Conservation (phyloP, 306 rosid genomes). For the Rosa persica region DNA sequence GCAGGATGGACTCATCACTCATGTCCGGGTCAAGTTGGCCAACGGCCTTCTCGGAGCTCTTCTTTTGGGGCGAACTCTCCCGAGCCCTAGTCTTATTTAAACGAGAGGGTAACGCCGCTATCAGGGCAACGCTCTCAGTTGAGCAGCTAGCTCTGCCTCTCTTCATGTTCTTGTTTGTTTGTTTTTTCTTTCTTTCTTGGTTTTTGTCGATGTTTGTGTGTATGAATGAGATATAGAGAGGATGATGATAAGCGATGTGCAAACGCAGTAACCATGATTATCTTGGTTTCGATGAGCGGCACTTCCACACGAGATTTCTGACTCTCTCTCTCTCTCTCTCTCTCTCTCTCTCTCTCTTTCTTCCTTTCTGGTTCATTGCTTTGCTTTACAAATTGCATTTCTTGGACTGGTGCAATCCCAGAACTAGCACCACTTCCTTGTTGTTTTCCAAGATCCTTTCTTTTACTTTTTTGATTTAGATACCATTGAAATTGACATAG, state of each 20-base stretch:
- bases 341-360: neutral
- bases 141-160: neutral
- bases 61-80: neutral
- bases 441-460: neutral
- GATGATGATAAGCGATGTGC: constrained; percentile 24
- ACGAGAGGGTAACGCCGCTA: neutral
- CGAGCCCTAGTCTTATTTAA: neutral
- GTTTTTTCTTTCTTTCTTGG: neutral
- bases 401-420: too few species aligned
- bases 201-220: neutral
- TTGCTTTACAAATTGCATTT: neutral
- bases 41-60: neutral
- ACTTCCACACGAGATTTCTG: constrained; percentile 24
- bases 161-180: neutral
- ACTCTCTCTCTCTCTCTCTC: neutral
- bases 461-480: neutral
- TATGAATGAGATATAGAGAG: neutral
- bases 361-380: neutral
- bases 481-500: neutral
- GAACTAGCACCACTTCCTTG: neutral
- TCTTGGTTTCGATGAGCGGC: constrained; percentile 24
- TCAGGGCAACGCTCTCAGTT: neutral
- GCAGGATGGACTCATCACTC: too few species aligned
- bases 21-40: too few species aligned
- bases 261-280: constrained; percentile 17